Conservation (phyloP, 768 basidiomycete genomes). For the Russula sp. region DNA sequence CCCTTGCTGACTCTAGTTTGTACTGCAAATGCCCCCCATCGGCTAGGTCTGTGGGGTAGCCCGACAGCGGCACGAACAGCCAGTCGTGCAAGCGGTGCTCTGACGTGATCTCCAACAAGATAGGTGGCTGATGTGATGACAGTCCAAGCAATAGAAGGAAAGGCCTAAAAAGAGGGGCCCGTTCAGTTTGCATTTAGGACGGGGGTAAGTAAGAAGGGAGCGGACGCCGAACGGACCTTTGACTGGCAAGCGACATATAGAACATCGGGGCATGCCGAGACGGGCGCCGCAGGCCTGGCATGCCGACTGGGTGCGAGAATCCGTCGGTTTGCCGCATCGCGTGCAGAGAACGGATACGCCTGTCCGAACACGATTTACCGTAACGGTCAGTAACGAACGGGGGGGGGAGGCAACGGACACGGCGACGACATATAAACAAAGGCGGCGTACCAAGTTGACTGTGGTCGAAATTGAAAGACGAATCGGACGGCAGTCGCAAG, state of each 20-base stretch:
- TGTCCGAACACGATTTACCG: slow-evolving; percentile 24
- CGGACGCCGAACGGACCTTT: slow-evolving; percentile 39
- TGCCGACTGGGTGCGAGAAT: slow-evolving; percentile 41
- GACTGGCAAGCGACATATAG: slow-evolving; percentile 70
- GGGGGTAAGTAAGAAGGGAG: neutral
- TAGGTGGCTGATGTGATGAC: slow-evolving; percentile 60
- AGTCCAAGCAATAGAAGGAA: slow-evolving; percentile 49
- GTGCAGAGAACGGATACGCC: slow-evolving; percentile 26
- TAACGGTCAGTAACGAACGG: neutral
- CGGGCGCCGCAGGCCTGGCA: slow-evolving; percentile 43
- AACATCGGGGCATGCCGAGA: slow-evolving; percentile 49
- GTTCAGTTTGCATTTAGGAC: neutral
- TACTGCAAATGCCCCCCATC: no score
- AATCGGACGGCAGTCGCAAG: neutral
- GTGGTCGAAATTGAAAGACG: slow-evolving; percentile 20
- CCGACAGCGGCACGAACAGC: slow-evolving; percentile 60
- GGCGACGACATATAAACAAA: neutral
- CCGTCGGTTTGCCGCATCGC: slow-evolving; percentile 23
- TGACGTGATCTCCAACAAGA: slow-evolving; percentile 53
- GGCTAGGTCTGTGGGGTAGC: slow-evolving; percentile 1
- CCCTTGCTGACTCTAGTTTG: no score
- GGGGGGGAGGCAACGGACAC: slow-evolving; percentile 28
- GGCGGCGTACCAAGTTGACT: slow-evolving; percentile 24
- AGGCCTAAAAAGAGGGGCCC: slow-evolving; percentile 41
- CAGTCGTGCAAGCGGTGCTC: slow-evolving; percentile 53